Evolutionary conservation across 352 stramenopile genomes (phyloP), one percentile per base, ranked within the genome.

Genomic region (Phytophthora uliginosa): DNA sequence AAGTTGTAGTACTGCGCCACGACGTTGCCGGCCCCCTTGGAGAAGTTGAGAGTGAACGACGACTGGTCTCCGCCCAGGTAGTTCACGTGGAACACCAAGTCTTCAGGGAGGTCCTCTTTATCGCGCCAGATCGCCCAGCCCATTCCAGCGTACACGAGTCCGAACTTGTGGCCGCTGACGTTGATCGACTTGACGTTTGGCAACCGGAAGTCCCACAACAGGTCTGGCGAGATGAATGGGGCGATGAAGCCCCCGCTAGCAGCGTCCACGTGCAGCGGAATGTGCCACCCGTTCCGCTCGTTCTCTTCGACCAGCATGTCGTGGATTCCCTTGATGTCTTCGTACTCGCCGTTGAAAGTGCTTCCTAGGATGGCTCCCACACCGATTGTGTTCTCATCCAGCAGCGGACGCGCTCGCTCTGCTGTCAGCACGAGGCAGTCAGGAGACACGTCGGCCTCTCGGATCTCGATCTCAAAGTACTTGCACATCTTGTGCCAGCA

Each of bases 11-110:
- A 70, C 36, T 74, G 67, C 4, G 67, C 67, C 8, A 74, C 67
- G 3, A 74, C 60, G 38, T 70, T 74, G 8, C 90, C 93, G 0
- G 93, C 93, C 12, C 90, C 90, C 63, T 96, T 93, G 51, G 83
- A 96, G 40, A 98, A 98, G 79, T 98, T 97, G 28, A 98, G 88
- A 59, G 91, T 98, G 71, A 98, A 95, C 40, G 89, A 97, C 17
- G 88, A 81, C 64, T 96, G 92, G 60, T 96, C 85, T 40, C 92
- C 91, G 20, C 93, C 92, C 22, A 74, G 51, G n/a, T 74, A 74
- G 36, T 70, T 74, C 0, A 74, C 60, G 26, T 70, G 67, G 67
- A 74, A 98, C 28, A 97, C 79, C 12, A 97, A 73, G 59, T 97
- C 89, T 0, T 93, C 85, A 2, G 91, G 90, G 2, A 97, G 73